Conservation (phyloP, 2,329 filamentous ascomycete genomes). For the Curvularia hawaiiensis region DNA sequence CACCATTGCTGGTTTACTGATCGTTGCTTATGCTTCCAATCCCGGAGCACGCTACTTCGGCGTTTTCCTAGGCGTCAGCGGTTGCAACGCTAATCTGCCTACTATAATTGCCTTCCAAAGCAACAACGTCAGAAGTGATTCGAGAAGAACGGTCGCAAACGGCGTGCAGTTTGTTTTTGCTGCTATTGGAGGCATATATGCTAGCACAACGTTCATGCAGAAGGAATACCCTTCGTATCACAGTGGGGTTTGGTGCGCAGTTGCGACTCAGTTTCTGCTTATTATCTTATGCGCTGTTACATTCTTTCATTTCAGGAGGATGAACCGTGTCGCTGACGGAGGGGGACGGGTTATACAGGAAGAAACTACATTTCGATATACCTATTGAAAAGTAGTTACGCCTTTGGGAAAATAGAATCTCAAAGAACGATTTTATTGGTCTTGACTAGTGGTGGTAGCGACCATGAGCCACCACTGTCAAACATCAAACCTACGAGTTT, state of each 20-base stretch:
- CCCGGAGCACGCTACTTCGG: not conserved
- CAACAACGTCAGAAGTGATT: not conserved
- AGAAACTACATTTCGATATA: not conserved
- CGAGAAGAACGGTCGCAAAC: not conserved
- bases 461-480: too few species aligned
- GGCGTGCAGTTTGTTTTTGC: not conserved
- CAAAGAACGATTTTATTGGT: too few species aligned
- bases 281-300: not conserved
- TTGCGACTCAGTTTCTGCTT: not conserved
- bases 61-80: not conserved
- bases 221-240: not conserved
- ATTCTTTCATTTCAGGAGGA: not conserved
- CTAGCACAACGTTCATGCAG: not conserved
- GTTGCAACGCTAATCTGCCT: not conserved
- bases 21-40: not conserved
- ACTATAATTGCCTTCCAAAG: not conserved
- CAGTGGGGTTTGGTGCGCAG: not conserved
- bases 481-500: too few species aligned
- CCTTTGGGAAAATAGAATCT: too few species aligned
- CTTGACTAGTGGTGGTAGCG: too few species aligned
- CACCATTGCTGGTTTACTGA: not conserved
- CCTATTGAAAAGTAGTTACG: not conserved
- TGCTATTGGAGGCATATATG: not conserved
- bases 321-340: not conserved
- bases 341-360: not conserved